Percentiles rank a stretch among this genome's conserved stretches.
Conservation (phyloP, 2,329 filamentous ascomycete genomes). For the Dryadomyces quercus-mongolicae region DNA sequence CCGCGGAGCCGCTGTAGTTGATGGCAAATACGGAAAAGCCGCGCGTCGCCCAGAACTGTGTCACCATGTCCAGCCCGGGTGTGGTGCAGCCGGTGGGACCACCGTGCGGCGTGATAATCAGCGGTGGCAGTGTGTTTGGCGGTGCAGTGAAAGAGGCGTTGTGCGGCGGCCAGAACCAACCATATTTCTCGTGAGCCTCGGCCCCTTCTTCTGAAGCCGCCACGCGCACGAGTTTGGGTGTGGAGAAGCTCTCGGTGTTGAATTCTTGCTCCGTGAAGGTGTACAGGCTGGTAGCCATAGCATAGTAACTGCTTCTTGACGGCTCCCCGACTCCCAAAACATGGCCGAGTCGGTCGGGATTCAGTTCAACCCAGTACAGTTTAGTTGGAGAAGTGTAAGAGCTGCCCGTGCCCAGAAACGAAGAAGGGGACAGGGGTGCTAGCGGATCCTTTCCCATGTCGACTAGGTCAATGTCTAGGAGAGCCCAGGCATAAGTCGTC, state of each 20-base stretch:
- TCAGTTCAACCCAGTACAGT: slow-evolving; percentile 21
- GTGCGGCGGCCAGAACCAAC: slow-evolving; percentile 35
- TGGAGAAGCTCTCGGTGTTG: slow-evolving; percentile 21
- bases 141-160: slow-evolving; percentile 30
- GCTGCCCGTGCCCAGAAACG: slow-evolving; percentile 25
- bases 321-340: slow-evolving; percentile 11
- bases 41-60: slow-evolving; percentile 41
- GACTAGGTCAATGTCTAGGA: slow-evolving; percentile 21
- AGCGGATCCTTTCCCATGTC: slow-evolving; percentile 23
- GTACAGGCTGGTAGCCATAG: slow-evolving; percentile 14
- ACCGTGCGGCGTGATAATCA: slow-evolving; percentile 38
- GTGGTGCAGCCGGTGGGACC: slow-evolving; percentile 34
- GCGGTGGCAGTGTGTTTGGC: slow-evolving; percentile 27
- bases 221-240: slow-evolving; percentile 17
- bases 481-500: slow-evolving; percentile 16
- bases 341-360: slow-evolving; percentile 17
- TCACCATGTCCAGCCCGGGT: slow-evolving; percentile 29
- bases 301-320: not conserved
- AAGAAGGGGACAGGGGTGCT: slow-evolving; percentile 20
- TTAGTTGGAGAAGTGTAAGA: slow-evolving; percentile 19
- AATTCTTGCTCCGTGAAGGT: slow-evolving; percentile 22
- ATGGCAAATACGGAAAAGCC: slow-evolving; percentile 38
- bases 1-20: slow-evolving; percentile 40
- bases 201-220: not conserved
- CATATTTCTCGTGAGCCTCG: slow-evolving; percentile 23